A percentile compares a stretch with the other conserved stretches of the same genome.
Conservation (phyloP, 768 basidiomycete genomes). For the Porphyrellus cyaneotinctus region DNA sequence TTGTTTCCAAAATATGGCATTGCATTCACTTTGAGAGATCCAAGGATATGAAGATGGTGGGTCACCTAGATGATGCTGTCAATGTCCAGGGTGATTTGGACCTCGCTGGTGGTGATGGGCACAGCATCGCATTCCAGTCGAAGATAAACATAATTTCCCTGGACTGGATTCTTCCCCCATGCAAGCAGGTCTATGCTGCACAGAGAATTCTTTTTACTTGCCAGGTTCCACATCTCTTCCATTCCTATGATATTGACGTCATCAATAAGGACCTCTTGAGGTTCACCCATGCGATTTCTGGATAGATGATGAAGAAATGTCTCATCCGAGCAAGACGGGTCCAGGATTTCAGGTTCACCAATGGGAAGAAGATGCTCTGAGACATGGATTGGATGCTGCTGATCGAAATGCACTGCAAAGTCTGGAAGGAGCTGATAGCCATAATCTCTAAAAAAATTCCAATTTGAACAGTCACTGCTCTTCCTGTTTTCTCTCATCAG, state of each 20-base stretch:
- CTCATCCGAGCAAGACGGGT: not conserved
- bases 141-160: conserved; percentile 2
- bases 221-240: not conserved
- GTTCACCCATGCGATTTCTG: not conserved
- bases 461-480: not conserved
- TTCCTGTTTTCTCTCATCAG: not conserved
- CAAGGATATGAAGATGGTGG: not conserved
- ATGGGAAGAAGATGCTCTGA: conserved; percentile 1
- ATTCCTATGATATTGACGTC: conserved; percentile 6
- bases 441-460: conserved; percentile 10
- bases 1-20: not conserved
- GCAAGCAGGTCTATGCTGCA: not conserved
- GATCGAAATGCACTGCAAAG: conserved; percentile 4
- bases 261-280: not conserved
- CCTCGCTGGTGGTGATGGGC: not conserved
- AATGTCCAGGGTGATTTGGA: conserved; percentile 2
- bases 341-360: not conserved
- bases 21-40: not conserved
- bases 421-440: not conserved
- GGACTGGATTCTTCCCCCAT: not conserved
- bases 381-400: not conserved
- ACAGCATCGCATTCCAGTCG: not conserved
- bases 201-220: not conserved
- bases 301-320: not conserved
- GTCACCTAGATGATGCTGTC: conserved; percentile 7